Evolutionary conservation across 305 asterid species (phyloP).

Genomic region (Fraxinus dipetala): DNA sequence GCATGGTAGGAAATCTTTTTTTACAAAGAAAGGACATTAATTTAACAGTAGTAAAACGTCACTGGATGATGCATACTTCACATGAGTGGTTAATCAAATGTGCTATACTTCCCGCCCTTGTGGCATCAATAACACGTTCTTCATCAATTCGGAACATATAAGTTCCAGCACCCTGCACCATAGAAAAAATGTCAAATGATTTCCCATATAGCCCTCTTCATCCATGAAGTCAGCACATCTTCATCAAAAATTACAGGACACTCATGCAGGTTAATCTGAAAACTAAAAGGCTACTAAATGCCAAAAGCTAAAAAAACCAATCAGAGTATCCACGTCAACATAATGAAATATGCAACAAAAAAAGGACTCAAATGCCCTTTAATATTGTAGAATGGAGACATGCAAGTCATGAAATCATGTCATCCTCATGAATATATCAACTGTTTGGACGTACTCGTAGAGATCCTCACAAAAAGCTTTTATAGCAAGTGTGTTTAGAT

Average conservation of each 20-base stretch:
- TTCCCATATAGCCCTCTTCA: constrained; percentile 8
- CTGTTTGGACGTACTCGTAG: background rate
- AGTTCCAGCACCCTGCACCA: constrained; percentile 94
- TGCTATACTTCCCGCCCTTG: constrained; percentile 95
- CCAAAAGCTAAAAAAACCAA: constrained; percentile 11
- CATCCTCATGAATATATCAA: background rate
- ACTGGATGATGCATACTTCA: constrained; percentile 56
- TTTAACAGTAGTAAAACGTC: constrained; percentile 24
- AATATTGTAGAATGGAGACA: constrained; percentile 2
- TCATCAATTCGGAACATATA: constrained; percentile 94
- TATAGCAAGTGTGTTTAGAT: background rate
- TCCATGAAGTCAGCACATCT: constrained; percentile 17
- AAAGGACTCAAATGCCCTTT: background rate
- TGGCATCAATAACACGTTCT: constrained; percentile 90
- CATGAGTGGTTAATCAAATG: constrained; percentile 97
- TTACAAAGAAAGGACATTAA: background rate
- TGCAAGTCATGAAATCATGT: background rate
- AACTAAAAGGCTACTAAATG: constrained; percentile 10
- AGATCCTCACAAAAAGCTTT: constrained; percentile 11
- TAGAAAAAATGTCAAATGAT: constrained; percentile 16
- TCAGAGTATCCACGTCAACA: background rate
- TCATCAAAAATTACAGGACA: constrained; percentile 10
- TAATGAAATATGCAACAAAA: background rate
- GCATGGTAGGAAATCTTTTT: background rate
- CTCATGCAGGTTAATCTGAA: constrained; percentile 13